phyloP scores from a whole-genome alignment of 371 early-diverging fungal genomes.

The Gilbertella persicaria region DNA sequence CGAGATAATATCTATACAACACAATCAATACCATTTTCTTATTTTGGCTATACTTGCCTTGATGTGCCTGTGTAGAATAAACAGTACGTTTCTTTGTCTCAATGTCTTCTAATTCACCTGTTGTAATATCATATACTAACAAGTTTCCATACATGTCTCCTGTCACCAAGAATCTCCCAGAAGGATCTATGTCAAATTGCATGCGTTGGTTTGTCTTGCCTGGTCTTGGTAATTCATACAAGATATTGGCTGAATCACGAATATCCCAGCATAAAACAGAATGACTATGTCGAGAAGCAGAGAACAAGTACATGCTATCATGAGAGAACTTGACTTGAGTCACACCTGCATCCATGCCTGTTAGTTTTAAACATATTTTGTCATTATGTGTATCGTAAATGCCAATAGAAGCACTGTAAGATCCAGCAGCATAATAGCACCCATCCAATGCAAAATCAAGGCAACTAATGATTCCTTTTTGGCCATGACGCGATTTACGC shows the following conservation, averaged over 20 bases:
- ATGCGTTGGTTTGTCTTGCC: slow-evolving; percentile 71
- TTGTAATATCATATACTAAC: slow-evolving; percentile 48
- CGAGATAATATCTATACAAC: slow-evolving; percentile 50
- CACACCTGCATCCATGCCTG: slow-evolving; percentile 44
- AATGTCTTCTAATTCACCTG: slow-evolving; percentile 12
- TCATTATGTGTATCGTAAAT: slow-evolving; percentile 63
- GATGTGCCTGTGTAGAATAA: slow-evolving; percentile 14
- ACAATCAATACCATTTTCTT: not conserved
- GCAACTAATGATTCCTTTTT: slow-evolving; percentile 70
- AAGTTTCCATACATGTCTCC: slow-evolving; percentile 60
- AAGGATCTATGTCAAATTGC: slow-evolving; percentile 63
- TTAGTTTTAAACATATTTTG: slow-evolving; percentile 51
- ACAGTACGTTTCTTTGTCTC: slow-evolving; percentile 14
- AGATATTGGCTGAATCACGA: slow-evolving; percentile 60
- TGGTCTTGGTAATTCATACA: slow-evolving; percentile 51
- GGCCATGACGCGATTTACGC: slow-evolving; percentile 63
- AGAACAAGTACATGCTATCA: slow-evolving; percentile 61
- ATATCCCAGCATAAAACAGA: slow-evolving; percentile 72
- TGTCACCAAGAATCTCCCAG: slow-evolving; percentile 56
- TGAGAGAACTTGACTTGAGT: slow-evolving; percentile 64
- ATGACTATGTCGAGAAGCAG: slow-evolving; percentile 59
- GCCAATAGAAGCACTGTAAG: slow-evolving; percentile 65
- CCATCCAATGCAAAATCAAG: slow-evolving; percentile 67
- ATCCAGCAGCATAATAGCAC: slow-evolving; percentile 71
- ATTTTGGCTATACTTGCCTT: slow-evolving; percentile 20